phyloP scores from a whole-genome alignment of 1,284 basidiomycete genomes.

The Ustilago cynodontis region DNA sequence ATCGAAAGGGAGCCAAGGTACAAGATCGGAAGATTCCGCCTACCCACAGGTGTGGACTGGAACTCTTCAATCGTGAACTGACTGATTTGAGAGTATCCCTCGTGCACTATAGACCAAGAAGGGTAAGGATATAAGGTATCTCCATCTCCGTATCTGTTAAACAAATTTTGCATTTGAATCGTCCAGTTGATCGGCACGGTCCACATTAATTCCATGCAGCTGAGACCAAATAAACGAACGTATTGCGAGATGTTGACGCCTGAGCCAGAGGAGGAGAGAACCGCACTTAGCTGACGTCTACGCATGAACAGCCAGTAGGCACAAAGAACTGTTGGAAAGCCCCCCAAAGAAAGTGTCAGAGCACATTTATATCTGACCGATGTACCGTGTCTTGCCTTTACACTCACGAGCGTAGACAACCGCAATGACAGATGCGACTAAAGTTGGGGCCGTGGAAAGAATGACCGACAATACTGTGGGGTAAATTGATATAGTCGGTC shows the following conservation, averaged over 20 bases:
- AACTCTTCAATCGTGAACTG: not conserved
- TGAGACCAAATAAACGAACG: not conserved
- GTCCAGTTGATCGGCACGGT: constrained; percentile 7
- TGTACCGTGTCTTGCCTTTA: not conserved
- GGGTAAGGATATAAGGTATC: not conserved
- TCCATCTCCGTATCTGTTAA: not conserved
- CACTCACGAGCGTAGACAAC: constrained; percentile 2
- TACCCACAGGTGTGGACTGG: not conserved
- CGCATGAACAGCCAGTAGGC: constrained; percentile 1
- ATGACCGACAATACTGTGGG: not conserved
- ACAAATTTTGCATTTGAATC: constrained; percentile 4
- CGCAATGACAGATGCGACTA: not conserved
- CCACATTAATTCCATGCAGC: not conserved
- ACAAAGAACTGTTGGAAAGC: not conserved
- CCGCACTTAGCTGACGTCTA: constrained; percentile 3
- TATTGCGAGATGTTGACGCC: constrained; percentile 6
- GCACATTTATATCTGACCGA: no score
- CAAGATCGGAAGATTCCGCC: not conserved
- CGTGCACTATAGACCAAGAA: not conserved
- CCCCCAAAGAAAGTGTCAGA: no score
- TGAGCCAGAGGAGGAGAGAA: constrained; percentile 5
- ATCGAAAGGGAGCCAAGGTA: not conserved
- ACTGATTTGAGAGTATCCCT: not conserved
- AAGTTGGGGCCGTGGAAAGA: not conserved
- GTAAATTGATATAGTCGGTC: constrained; percentile 2